Evolutionary conservation across 2,329 filamentous ascomycete genomes (phyloP).

Genomic region (Fusarium bulbicola): DNA sequence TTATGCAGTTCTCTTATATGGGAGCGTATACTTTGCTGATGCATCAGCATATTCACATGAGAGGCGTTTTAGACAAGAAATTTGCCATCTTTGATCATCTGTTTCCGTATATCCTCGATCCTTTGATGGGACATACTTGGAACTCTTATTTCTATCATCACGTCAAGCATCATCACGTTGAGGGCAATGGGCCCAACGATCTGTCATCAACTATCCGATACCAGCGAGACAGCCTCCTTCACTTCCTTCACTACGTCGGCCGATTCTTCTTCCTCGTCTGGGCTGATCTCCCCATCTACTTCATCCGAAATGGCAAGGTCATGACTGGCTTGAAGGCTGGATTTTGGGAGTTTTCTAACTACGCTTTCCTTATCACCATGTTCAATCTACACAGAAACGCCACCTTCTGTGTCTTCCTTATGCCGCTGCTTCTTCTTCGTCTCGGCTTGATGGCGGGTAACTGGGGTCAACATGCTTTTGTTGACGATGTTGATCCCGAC

Average conservation of each 20-base stretch:
- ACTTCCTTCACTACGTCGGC: slow-evolving; percentile 77
- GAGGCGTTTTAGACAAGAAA: slow-evolving; percentile 69
- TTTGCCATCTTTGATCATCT: slow-evolving; percentile 66
- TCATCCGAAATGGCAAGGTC: slow-evolving; percentile 69
- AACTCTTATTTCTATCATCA: slow-evolving; percentile 88
- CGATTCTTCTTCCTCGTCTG: slow-evolving; percentile 79
- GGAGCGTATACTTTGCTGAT: slow-evolving; percentile 83
- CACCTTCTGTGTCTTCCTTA: slow-evolving; percentile 70
- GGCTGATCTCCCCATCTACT: slow-evolving; percentile 80
- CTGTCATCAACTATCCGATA: slow-evolving; percentile 80
- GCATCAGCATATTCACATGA: slow-evolving; percentile 85
- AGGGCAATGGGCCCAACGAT: slow-evolving; percentile 81
- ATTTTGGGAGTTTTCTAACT: slow-evolving; percentile 69
- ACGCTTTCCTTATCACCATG: slow-evolving; percentile 62
- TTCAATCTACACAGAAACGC: slow-evolving; percentile 61
- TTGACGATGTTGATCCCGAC: slow-evolving; percentile 77
- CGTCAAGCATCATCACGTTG: slow-evolving; percentile 86
- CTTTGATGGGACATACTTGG: slow-evolving; percentile 84
- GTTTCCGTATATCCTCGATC: slow-evolving; percentile 80
- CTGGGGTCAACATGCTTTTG: slow-evolving; percentile 85
- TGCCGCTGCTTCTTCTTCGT: slow-evolving; percentile 73
- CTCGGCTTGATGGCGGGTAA: slow-evolving; percentile 83
- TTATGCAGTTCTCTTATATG: slow-evolving; percentile 74
- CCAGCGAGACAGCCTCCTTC: slow-evolving; percentile 71
- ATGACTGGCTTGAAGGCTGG: slow-evolving; percentile 63